Evolutionary conservation across 73 alveolate species (phyloP).

Genomic region (Tetrahymena elliotti): DNA sequence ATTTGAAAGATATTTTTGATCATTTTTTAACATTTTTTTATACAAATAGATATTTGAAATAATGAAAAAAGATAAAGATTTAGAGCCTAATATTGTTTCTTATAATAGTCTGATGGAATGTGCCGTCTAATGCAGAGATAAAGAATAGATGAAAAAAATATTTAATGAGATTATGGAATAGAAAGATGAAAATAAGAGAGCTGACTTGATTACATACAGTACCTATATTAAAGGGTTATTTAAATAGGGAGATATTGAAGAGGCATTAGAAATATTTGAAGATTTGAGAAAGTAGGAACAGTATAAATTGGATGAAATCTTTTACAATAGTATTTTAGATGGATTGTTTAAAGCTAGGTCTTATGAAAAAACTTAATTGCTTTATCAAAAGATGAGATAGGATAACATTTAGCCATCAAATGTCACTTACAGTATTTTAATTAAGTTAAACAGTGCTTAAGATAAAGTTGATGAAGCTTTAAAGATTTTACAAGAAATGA

Average conservation of each 20-base stretch:
- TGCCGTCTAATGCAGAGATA: not conserved
- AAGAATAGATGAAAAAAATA: not conserved
- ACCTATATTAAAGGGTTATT: not conserved
- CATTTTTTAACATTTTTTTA: not conserved
- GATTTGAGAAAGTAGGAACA: not conserved
- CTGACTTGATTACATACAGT: not conserved
- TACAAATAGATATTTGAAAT: not conserved
- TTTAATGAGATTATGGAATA: not conserved
- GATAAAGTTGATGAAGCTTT: constrained; percentile 62
- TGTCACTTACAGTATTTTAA: not conserved
- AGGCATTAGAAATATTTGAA: not conserved
- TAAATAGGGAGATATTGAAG: not conserved
- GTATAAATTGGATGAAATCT: not conserved
- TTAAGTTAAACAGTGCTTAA: not conserved
- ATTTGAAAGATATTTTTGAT: not conserved
- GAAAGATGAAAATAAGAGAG: not conserved
- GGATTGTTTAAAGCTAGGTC: not conserved
- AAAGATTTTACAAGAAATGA: constrained; percentile 74
- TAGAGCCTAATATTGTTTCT: not conserved
- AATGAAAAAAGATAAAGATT: not conserved
- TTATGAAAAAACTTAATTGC: not conserved
- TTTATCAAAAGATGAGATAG: not conserved
- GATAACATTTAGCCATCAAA: not conserved
- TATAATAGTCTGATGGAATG: not conserved
- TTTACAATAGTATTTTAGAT: not conserved